Conservation (phyloP, 257 asterid species). For the Solanum megistacrolobum region DNA sequence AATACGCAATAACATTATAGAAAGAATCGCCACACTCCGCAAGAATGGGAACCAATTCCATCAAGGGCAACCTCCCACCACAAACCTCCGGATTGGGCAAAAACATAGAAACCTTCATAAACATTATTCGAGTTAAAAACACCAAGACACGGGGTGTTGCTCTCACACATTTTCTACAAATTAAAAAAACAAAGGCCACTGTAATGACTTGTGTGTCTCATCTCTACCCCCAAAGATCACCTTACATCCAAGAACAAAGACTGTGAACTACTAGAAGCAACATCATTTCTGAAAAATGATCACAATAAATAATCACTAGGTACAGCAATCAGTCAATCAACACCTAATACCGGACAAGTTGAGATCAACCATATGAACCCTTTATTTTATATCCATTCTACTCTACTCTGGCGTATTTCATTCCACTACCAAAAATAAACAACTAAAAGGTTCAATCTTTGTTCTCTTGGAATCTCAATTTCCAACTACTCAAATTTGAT, state of each 20-base stretch:
- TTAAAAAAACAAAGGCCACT: background rate
- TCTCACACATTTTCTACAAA: conserved; percentile 21
- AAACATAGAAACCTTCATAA: conserved; percentile 58
- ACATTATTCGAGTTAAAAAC: conserved; percentile 43
- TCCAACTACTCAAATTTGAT: background rate
- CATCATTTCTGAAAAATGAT: background rate
- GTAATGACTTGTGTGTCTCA: background rate
- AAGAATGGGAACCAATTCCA: conserved; percentile 40
- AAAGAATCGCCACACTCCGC: conserved; percentile 49
- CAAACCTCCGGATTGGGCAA: conserved; percentile 51
- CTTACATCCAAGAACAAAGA: background rate
- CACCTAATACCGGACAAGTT: background rate
- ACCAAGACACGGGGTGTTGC: conserved; percentile 21
- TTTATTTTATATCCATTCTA: background rate
- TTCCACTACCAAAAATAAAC: background rate
- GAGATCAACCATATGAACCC: background rate
- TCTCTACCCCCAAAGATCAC: background rate
- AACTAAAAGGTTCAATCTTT: background rate
- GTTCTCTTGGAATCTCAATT: background rate
- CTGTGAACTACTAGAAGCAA: background rate
- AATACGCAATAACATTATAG: conserved; percentile 41
- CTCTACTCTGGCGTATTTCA: background rate
- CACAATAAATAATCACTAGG: background rate
- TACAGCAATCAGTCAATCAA: background rate
- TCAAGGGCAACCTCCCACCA: conserved; percentile 65